A percentile compares a stretch with the other conserved stretches of the same genome.
Conservation (phyloP, 306 rosid species). For the Acacia confusa region DNA sequence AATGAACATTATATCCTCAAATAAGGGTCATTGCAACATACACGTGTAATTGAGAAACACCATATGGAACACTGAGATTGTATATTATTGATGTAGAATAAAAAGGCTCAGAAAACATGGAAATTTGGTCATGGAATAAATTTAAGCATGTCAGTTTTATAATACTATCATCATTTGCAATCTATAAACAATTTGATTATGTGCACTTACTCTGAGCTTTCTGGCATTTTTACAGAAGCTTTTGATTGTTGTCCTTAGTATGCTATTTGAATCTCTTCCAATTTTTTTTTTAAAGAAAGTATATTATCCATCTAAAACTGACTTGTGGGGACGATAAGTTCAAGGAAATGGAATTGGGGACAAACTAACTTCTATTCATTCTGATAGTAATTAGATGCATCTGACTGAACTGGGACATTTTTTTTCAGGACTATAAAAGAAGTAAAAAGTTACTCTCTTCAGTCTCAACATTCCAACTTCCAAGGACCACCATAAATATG, state of each 20-base stretch:
- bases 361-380: neutral
- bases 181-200: conserved; percentile 20
- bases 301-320: neutral
- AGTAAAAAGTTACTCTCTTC: neutral
- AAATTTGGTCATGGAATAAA: neutral
- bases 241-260: conserved; percentile 67
- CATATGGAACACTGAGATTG: neutral
- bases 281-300: conserved; percentile 51
- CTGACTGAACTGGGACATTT: neutral
- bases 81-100: conserved; percentile 12
- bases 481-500: neutral
- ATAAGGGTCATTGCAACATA: neutral
- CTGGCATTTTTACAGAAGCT: conserved; percentile 93
- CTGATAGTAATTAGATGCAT: neutral
- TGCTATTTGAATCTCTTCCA: conserved; percentile 85
- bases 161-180: conserved; percentile 12
- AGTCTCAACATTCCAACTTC: neutral
- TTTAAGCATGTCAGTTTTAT: neutral
- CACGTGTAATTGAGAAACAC: neutral
- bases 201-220: conserved; percentile 82
- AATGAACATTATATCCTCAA: neutral
- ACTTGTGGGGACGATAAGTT: neutral
- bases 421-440: neutral
- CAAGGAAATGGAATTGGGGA: neutral
- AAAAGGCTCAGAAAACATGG: neutral